A percentile compares a stretch with the other conserved stretches of the same genome.
Evolutionary conservation across 192 early-diverging fungal genomes (phyloP).

Genomic region (Umbelopsis vinacea): DNA sequence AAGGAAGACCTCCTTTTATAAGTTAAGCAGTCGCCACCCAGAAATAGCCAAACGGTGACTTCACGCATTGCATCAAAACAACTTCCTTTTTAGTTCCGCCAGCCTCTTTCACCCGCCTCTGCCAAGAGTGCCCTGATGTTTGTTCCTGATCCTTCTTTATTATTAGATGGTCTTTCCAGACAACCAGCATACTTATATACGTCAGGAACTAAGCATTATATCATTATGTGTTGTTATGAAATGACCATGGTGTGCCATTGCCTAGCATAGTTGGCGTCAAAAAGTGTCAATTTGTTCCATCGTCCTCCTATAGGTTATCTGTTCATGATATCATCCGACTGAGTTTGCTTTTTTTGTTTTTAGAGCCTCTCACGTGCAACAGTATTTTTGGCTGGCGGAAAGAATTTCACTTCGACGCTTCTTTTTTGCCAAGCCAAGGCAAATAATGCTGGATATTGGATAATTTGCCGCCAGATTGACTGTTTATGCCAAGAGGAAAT

Average conservation of each 20-base stretch:
- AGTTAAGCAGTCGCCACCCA: background rate
- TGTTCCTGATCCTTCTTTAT: background rate
- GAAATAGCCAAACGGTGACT: conserved; percentile 11
- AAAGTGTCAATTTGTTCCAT: background rate
- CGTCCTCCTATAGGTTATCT: too few species aligned
- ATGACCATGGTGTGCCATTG: background rate
- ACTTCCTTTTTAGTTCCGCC: background rate
- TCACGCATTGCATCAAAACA: conserved; percentile 23
- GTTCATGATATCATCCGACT: conserved; percentile 11
- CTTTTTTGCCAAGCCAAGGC: background rate
- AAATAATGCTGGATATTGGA: too few species aligned
- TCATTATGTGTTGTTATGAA: background rate
- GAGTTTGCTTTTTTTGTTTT: background rate
- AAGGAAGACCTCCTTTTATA: background rate
- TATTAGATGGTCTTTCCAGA: too few species aligned
- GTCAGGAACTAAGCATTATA: background rate
- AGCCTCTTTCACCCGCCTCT: background rate
- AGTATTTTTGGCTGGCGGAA: background rate
- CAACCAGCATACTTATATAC: too few species aligned
- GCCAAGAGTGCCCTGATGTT: conserved; percentile 10
- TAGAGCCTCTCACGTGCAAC: background rate
- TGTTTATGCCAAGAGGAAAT: too few species aligned
- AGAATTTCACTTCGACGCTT: background rate
- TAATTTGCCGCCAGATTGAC: too few species aligned
- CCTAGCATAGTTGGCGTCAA: background rate